A percentile compares a stretch with the other conserved stretches of the same genome.
Conservation (phyloP, 495 filamentous ascomycete genomes). For the Lindgomyces ingoldianus region DNA sequence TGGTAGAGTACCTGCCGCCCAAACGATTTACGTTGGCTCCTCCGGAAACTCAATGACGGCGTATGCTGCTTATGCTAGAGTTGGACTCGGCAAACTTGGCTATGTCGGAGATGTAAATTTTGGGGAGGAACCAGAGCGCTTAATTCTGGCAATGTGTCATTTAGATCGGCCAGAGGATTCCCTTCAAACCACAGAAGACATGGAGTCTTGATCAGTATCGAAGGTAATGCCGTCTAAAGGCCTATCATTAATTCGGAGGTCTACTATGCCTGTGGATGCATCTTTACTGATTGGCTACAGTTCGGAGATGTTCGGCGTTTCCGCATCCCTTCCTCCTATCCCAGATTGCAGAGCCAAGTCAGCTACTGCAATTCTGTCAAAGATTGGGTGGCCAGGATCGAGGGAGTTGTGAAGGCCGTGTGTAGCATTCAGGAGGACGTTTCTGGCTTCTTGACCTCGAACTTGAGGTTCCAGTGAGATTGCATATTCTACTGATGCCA, state of each 20-base stretch:
- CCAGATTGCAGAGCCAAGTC: too few species aligned
- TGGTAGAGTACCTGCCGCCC: conserved; percentile 12
- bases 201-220: background rate
- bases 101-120: conserved; percentile 34
- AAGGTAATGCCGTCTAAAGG: background rate
- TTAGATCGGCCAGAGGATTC: conserved; percentile 28
- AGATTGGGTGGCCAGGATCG: background rate
- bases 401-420: background rate
- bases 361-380: background rate
- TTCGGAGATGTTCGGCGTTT: too few species aligned
- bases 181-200: background rate
- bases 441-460: background rate
- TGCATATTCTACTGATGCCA: background rate
- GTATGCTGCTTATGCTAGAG: conserved; percentile 28
- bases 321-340: too few species aligned
- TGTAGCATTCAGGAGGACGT: background rate
- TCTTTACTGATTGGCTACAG: background rate
- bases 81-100: conserved; percentile 32
- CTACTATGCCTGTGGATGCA: background rate
- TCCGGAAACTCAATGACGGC: background rate
- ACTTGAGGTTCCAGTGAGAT: background rate
- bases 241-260: background rate
- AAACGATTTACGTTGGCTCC: conserved; percentile 24
- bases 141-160: conserved; percentile 37
- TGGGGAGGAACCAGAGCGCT: conserved; percentile 28